A percentile compares a stretch with the other conserved stretches of the same genome.
phyloP scores from a whole-genome alignment of 129 eudicot species.

The Lactuca saligna region DNA sequence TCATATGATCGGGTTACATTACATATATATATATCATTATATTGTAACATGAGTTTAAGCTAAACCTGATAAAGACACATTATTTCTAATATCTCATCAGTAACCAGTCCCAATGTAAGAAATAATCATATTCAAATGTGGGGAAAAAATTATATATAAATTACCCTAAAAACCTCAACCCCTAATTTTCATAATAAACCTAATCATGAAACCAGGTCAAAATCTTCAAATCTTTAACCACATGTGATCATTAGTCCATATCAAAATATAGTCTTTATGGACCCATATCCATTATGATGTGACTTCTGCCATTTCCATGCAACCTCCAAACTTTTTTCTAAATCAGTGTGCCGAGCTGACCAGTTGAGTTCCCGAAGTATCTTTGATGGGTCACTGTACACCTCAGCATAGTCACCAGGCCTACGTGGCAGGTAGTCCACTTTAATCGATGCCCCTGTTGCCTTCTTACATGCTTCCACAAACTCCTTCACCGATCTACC shows the following conservation, averaged over 20 bases:
- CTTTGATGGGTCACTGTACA: slow-evolving; percentile 81
- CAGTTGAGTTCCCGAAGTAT: slow-evolving; percentile 69
- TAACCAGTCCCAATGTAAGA: slow-evolving; percentile 20
- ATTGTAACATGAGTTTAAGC: background rate
- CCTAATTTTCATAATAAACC: slow-evolving; percentile 30
- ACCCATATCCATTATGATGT: slow-evolving; percentile 63
- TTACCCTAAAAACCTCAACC: slow-evolving; percentile 36
- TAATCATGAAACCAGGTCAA: slow-evolving; percentile 26
- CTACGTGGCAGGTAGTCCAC: slow-evolving; percentile 80
- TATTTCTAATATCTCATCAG: slow-evolving; percentile 25
- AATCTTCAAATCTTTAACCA: slow-evolving; percentile 14
- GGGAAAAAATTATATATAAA: slow-evolving; percentile 19
- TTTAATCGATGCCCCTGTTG: slow-evolving; percentile 72
- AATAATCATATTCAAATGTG: slow-evolving; percentile 22
- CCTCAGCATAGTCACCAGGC: slow-evolving; percentile 94
- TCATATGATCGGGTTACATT: background rate
- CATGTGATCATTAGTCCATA: background rate
- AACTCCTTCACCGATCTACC: slow-evolving; percentile 86
- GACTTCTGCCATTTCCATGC: slow-evolving; percentile 97
- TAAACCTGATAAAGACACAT: slow-evolving; percentile 1
- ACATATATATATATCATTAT: too few species aligned
- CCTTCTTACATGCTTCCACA: slow-evolving; percentile 91
- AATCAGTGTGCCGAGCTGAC: slow-evolving; percentile 65
- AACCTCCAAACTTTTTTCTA: slow-evolving; percentile 59
- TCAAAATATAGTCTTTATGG: slow-evolving; percentile 1